phyloP scores from a whole-genome alignment of 2,329 filamentous ascomycete genomes.

The Stagonosporopsis rhizophila region DNA sequence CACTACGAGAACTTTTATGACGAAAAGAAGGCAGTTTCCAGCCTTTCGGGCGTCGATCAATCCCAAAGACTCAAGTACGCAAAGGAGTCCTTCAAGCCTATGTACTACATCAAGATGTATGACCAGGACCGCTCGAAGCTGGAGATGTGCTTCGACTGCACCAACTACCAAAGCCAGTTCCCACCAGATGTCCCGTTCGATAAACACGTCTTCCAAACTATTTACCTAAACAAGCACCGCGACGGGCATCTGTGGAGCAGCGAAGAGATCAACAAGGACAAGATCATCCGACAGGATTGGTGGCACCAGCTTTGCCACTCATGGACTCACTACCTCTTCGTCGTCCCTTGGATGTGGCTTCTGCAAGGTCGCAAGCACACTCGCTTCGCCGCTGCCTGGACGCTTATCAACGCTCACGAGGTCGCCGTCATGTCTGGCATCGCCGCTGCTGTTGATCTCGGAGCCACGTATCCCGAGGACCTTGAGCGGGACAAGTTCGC shows the following conservation, averaged over 20 bases:
- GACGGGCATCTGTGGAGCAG: constrained; percentile 65
- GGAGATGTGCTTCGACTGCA: constrained; percentile 74
- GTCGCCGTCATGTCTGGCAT: constrained; percentile 75
- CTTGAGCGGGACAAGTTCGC: constrained; percentile 69
- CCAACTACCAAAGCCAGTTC: constrained; percentile 78
- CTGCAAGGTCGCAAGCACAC: constrained; percentile 71
- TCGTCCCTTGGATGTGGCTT: constrained; percentile 76
- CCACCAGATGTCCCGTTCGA: constrained; percentile 61
- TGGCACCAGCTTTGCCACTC: constrained; percentile 72
- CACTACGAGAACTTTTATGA: constrained; percentile 72
- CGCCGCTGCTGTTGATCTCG: constrained; percentile 72
- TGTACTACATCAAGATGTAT: constrained; percentile 72
- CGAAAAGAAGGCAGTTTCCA: constrained; percentile 53
- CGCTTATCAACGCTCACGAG: constrained; percentile 73
- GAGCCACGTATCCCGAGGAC: constrained; percentile 69
- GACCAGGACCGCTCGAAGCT: constrained; percentile 61
- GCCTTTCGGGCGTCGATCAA: constrained; percentile 53
- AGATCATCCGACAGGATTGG: constrained; percentile 70
- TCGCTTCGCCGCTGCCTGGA: constrained; percentile 71
- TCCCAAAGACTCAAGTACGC: constrained; percentile 53
- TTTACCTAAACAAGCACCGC: constrained; percentile 67
- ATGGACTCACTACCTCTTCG: constrained; percentile 69
- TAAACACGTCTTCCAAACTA: constrained; percentile 74
- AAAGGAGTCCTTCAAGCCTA: constrained; percentile 64
- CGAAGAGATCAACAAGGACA: constrained; percentile 64